phyloP scores from a whole-genome alignment of 2,329 filamentous ascomycete genomes.

The Trichoderma atroviride region DNA sequence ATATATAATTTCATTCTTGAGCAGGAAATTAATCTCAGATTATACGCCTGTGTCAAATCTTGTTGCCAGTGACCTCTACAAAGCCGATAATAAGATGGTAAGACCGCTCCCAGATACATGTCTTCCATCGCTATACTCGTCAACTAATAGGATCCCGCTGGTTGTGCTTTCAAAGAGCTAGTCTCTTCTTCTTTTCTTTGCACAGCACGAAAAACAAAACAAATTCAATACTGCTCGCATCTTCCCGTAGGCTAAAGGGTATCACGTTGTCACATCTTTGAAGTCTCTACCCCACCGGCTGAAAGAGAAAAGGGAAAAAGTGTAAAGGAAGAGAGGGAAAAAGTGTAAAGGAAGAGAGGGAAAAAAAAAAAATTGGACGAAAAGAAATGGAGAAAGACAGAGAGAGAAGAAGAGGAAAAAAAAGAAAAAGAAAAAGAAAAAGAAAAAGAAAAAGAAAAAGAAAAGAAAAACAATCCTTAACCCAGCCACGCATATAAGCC shows the following conservation, averaged over 20 bases:
- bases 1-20: neutral
- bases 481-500: constrained; percentile 20
- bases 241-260: constrained; percentile 32
- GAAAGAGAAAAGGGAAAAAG: neutral
- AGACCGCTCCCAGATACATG: neutral
- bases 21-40: neutral
- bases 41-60: neutral
- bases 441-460: neutral
- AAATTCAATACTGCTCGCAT: constrained; percentile 19
- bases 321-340: neutral
- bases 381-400: neutral
- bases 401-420: neutral
- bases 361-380: neutral
- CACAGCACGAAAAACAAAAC: neutral
- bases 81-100: constrained; percentile 2
- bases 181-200: neutral
- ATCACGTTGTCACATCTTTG: constrained; percentile 35
- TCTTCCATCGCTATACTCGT: neutral
- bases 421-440: neutral
- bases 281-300: constrained; percentile 24
- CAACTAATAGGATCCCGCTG: neutral
- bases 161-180: neutral
- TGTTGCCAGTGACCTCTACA: neutral
- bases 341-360: neutral
- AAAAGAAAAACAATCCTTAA: neutral